A percentile compares a stretch with the other conserved stretches of the same genome.
phyloP scores from a whole-genome alignment of 306 rosid genomes.

The Quercus rubra region DNA sequence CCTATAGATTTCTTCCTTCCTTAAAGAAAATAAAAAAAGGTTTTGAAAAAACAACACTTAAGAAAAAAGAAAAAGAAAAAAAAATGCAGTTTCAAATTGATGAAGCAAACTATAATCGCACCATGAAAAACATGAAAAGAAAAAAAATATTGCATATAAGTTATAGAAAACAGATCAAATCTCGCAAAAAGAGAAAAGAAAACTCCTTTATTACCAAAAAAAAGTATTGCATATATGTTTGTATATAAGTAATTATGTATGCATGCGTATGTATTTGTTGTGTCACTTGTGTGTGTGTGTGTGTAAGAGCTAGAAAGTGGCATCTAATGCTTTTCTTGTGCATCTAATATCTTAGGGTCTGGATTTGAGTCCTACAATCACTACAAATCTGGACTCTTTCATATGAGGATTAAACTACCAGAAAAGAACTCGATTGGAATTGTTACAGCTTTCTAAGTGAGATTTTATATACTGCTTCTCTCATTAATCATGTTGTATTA shows the following conservation, averaged over 20 bases:
- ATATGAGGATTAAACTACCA: slow-evolving; percentile 37
- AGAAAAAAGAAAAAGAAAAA: too few species aligned
- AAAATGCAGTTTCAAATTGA: neutral
- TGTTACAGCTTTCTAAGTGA: slow-evolving; percentile 41
- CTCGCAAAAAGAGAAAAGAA: too few species aligned
- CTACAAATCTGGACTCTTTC: slow-evolving; percentile 49
- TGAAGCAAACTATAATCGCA: neutral
- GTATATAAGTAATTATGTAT: too few species aligned
- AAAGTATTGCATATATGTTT: too few species aligned
- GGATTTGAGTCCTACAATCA: slow-evolving; percentile 40
- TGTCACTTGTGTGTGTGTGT: neutral
- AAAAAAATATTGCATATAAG: too few species aligned
- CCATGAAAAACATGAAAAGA: too few species aligned
- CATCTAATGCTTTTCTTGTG: neutral
- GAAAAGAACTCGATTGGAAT: slow-evolving; percentile 31
- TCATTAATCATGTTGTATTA: too few species aligned
- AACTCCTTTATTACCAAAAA: too few species aligned
- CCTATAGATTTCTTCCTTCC: neutral
- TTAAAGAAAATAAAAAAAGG: too few species aligned
- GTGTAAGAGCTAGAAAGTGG: neutral
- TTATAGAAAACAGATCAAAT: too few species aligned
- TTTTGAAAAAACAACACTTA: neutral
- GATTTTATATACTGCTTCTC: neutral
- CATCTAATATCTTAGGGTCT: slow-evolving; percentile 16
- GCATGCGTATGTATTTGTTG: neutral